Evolutionary conservation across 192 early-diverging fungal species (phyloP), one percentile per base, ranked within the genome.

Genomic region (Backusella psychrophila): DNA sequence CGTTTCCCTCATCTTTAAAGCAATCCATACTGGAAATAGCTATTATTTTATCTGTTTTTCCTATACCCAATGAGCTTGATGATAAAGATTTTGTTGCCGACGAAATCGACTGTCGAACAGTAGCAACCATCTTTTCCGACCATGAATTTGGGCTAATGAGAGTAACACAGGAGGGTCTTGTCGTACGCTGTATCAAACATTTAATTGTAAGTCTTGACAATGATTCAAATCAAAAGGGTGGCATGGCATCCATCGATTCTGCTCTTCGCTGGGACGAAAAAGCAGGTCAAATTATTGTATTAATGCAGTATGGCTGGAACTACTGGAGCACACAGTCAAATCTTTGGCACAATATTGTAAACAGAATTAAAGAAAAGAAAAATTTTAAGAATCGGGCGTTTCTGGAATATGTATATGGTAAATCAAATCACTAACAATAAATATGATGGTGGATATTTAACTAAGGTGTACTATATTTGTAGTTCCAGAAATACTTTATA

Each of bases 271-370:
- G 80, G 80, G 80, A 81, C 42, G 76, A 77, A 70, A 81, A 77
- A 23, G 72, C 76, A 31, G 80, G 80, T 1, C 53, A 73, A 14
- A 74, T 81, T 44, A 70, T 81, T 49, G 80, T 81, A 2, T 26
- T 81, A 34, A 81, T 81, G 80, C 80, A 81, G 66, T 77, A 77
- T 70, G 80, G 80, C 41, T 81, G 80, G 80, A 72, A 72, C 33
- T 81, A 81, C 44, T 81, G 80, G 80, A 77, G 59, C 17, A 59
- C 72, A 65, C 69, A 49, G 29, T 77, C 80, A 11, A 74, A 74
- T 29, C 66, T 77, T 59, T 81, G 80, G 75, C 66, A 73, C 2
- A 73, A 74, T 6, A 81, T 81, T 53, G 66, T 77, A 39, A 63
- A 77, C 38, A 75, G 76, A n/a, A 77, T 81, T 39, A 49, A 71